Evolutionary conservation across 2,329 filamentous ascomycete genomes (phyloP), one percentile per base, ranked within the genome.

Genomic region (Colletotrichum brevisporum): DNA sequence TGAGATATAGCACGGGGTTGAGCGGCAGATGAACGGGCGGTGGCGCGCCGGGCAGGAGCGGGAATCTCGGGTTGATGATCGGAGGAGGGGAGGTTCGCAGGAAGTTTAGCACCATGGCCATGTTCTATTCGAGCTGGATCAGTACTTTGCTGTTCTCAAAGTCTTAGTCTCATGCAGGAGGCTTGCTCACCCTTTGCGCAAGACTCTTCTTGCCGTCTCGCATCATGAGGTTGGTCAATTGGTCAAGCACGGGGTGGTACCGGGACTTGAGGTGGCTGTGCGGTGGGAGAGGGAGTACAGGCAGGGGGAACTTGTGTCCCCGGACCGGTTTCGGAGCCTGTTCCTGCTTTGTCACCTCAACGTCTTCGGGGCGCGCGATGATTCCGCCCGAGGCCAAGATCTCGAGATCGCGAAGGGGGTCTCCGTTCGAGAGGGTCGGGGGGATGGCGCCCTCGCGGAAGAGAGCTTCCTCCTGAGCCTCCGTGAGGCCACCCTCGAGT

Each of bases 191-290:
- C 84, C 91, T 90, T 81, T 99, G 94, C n/a, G 96, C 96, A 79
- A 89, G 88, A 77, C 92, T 92, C 78, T 97, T 89, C 85, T 98
- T 97, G 74, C 96, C 96, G 81, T 98, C 89, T 75, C 86, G 86
- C 95, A 98, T 99, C 72, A 99, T 82, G 74, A 97, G 85, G 78
- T 94, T 95, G 18, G 94, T 97, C 75, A 98, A 86, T 83, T 98
- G 96, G 73, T 92, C 85, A 55, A 98, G 85, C 8, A 98, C 86
- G 2, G 93, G 90, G 77, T 98, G 92, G 78, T 98, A 97, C 76
- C 96, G 90, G 78, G 93, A 86, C 80, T 94, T 92, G 75, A 95
- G 83, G 81, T 93, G 86, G 77, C 85, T 78, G 36, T 83, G 76
- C 62, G 87, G 86, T 10, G 91, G 88, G 60, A 94, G 84, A 6